These are phyloP conservation scores for Ceriops zippeliana DNA, from an alignment of 345 rosid genomes.

Conservation along the genomic window DNA sequence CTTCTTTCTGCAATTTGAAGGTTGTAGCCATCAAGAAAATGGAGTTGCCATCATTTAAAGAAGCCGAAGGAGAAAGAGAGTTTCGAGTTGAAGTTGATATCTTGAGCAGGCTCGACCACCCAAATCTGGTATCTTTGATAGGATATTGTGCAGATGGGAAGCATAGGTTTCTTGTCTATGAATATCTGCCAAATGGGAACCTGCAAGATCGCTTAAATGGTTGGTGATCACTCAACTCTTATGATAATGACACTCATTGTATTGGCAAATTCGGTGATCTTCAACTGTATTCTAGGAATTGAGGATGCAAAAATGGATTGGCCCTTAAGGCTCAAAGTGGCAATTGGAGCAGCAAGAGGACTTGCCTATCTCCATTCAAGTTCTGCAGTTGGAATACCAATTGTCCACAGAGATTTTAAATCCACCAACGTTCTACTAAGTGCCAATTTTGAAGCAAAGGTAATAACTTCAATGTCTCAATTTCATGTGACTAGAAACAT, in stretches of 20 bases:
- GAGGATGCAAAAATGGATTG: conserved; percentile 80
- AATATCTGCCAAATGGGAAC: conserved; percentile 90
- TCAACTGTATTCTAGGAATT: conserved; percentile 46
- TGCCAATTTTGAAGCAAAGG: conserved; percentile 79
- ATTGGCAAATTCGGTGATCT: conserved; percentile 10
- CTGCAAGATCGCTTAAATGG: conserved; percentile 94
- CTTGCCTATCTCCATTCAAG: conserved; percentile 96
- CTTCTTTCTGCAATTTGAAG: conserved; percentile 40
- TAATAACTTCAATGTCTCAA: conserved; percentile 14
- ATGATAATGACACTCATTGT: conserved; percentile 1
- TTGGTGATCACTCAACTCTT: conserved; percentile 27
- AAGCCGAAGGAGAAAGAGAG: conserved; percentile 87
- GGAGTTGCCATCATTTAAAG: conserved; percentile 81
- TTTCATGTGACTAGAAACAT: neutral
- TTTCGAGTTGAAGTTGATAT: conserved; percentile 96
- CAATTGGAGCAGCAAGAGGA: conserved; percentile 87
- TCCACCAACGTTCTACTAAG: conserved; percentile 84
- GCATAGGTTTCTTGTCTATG: conserved; percentile 88
- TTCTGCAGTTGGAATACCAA: conserved; percentile 75
- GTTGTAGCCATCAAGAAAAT: conserved; percentile 96
- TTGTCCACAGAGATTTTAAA: conserved; percentile 93
- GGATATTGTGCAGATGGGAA: conserved; percentile 96
- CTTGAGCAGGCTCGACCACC: conserved; percentile 91
- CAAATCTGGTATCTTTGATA: conserved; percentile 80
- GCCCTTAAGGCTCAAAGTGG: conserved; percentile 75